These are phyloP conservation scores for Antrodiella citrinella DNA, from an alignment of 768 basidiomycete species.

Conservation along the genomic window DNA sequence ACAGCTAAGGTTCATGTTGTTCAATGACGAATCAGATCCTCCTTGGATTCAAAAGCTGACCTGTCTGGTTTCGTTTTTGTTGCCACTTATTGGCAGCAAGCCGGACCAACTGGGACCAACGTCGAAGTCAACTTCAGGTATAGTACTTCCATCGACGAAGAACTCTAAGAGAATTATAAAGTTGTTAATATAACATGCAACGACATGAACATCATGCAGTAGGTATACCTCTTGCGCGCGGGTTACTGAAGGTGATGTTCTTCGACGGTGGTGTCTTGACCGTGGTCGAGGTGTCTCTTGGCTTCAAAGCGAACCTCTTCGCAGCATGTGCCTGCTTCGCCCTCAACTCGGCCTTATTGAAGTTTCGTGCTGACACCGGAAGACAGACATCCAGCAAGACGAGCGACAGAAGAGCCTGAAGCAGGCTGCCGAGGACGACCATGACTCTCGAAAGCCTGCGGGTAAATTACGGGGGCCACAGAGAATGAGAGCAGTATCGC, in stretches of 20 bases:
- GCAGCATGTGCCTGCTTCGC: constrained; percentile 41
- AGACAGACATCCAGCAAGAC: not conserved
- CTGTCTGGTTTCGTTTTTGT: constrained; percentile 58
- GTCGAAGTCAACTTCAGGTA: constrained; percentile 67
- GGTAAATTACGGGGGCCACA: not conserved
- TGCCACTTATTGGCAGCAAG: constrained; percentile 58
- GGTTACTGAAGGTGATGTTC: constrained; percentile 67
- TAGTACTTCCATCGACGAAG: constrained; percentile 55
- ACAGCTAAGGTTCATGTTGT: constrained; percentile 37
- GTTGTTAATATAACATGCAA: not conserved
- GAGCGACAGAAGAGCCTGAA: not conserved
- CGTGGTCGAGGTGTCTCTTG: constrained; percentile 6
- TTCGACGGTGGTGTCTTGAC: constrained; percentile 27
- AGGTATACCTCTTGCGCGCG: constrained; percentile 49
- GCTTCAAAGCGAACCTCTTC: constrained; percentile 26
- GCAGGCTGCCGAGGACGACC: not conserved
- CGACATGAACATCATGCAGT: not conserved
- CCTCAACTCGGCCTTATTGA: constrained; percentile 33
- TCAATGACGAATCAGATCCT: not conserved
- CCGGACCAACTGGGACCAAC: constrained; percentile 73
- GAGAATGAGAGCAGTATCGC: no score
- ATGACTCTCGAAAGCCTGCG: not conserved
- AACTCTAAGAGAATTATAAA: constrained; percentile 37
- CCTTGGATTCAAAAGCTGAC: no score
- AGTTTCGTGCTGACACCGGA: constrained; percentile 4